Evolutionary conservation across 495 filamentous ascomycete species (phyloP).

Genomic region (Polyplosphaeria fusca): DNA sequence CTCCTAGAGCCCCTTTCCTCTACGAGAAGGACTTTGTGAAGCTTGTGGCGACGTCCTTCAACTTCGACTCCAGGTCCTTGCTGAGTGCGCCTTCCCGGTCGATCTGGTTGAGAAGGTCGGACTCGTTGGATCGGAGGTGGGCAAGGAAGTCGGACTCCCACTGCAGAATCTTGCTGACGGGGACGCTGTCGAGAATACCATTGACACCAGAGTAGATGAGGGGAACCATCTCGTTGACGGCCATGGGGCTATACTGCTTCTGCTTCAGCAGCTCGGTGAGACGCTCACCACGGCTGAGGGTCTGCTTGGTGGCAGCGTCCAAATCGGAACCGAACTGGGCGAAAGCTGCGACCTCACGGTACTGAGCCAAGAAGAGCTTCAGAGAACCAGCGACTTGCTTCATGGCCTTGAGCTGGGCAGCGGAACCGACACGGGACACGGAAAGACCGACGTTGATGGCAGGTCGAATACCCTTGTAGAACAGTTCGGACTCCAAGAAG

Average conservation of each 20-base stretch:
- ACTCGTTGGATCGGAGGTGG: conserved; percentile 85
- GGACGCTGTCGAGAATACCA: conserved; percentile 82
- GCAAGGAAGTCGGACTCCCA: conserved; percentile 94
- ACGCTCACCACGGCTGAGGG: conserved; percentile 96
- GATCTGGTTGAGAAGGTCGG: conserved; percentile 78
- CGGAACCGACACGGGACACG: conserved; percentile 98
- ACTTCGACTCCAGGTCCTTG: conserved; percentile 87
- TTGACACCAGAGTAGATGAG: conserved; percentile 99
- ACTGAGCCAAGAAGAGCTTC: conserved; percentile 99
- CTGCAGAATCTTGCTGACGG: conserved; percentile 77
- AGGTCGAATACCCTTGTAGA: conserved; percentile 99
- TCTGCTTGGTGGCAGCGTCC: conserved; percentile 98
- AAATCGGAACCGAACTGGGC: conserved; percentile 99
- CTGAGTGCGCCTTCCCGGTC: conserved; percentile 93
- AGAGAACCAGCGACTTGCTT: conserved; percentile 99
- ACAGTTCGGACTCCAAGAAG: conserved; percentile 98
- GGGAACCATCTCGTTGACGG: conserved; percentile 98
- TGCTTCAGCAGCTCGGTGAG: conserved; percentile 99
- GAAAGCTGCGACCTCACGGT: conserved; percentile 99
- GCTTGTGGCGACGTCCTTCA: conserved; percentile 70
- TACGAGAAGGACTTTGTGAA: conserved; percentile 91
- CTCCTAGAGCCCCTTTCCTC: conserved; percentile 16
- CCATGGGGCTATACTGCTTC: conserved; percentile 99
- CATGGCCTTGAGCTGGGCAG: conserved; percentile 99
- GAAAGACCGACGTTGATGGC: conserved; percentile 99